Evolutionary conservation across 495 filamentous ascomycete genomes (phyloP).

Genomic region (Aspergillus olivimuriae): DNA sequence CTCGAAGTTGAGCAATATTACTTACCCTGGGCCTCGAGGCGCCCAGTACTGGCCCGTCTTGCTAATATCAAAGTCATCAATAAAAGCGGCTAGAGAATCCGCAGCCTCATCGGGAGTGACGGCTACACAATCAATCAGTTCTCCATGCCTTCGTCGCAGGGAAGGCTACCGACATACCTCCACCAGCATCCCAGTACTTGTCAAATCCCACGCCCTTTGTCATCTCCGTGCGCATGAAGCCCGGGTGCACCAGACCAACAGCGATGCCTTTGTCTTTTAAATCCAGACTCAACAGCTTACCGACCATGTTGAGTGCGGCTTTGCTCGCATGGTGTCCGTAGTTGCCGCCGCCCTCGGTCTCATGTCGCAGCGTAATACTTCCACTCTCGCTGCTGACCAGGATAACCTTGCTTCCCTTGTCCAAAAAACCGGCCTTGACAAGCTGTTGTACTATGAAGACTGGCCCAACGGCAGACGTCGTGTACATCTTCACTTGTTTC

Average conservation of each 20-base stretch:
- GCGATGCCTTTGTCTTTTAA: slow-evolving; percentile 56
- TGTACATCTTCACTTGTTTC: slow-evolving; percentile 65
- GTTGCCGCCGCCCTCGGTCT: slow-evolving; percentile 64
- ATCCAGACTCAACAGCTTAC: slow-evolving; percentile 62
- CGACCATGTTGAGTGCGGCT: slow-evolving; percentile 68
- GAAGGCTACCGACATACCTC: slow-evolving; percentile 36
- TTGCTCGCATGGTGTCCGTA: slow-evolving; percentile 70
- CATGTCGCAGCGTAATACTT: slow-evolving; percentile 59
- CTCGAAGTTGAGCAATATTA: slow-evolving; percentile 2
- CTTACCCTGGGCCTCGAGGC: slow-evolving; percentile 57
- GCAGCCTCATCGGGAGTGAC: slow-evolving; percentile 64
- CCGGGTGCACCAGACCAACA: slow-evolving; percentile 63
- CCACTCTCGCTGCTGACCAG: slow-evolving; percentile 63
- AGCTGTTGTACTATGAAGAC: slow-evolving; percentile 60
- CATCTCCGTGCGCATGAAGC: slow-evolving; percentile 74
- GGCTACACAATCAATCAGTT: slow-evolving; percentile 30
- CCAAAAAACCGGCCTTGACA: slow-evolving; percentile 45
- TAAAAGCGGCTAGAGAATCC: slow-evolving; percentile 52
- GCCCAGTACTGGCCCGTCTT: slow-evolving; percentile 69
- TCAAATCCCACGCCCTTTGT: slow-evolving; percentile 65
- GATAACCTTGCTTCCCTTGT: slow-evolving; percentile 51
- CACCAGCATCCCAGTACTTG: slow-evolving; percentile 61
- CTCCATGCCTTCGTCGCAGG: neutral
- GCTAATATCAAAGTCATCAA: slow-evolving; percentile 54
- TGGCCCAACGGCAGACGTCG: slow-evolving; percentile 58